Base-by-base conservation (phyloP, 2,329 filamentous ascomycete species). In the Allantophomopsis lycopodina region DNA sequence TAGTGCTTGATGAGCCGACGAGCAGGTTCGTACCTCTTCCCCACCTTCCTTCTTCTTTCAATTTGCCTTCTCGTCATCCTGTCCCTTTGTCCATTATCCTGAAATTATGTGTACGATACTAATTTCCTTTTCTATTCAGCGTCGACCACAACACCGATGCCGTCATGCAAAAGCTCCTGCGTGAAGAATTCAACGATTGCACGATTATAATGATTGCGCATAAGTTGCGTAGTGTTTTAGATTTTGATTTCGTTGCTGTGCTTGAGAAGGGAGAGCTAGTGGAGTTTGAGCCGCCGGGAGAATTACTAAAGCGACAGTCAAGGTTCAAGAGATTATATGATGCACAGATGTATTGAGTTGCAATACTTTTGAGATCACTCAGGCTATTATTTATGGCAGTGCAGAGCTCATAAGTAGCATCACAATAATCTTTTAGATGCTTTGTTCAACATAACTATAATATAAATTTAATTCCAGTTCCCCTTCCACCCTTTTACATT, bases 251-350 rank as follows among this genome's bases (percentile, higher is more conserved):
- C 16, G 55, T 69, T 40, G 56, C 59, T 7, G 60, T 68, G 6
- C 59, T 69, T 57, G 58, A 65, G 32, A 42, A 42, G 20, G 47
- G 47, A 13, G 64, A 73, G 45, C 77, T 94, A 16, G 71, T 88
- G 8, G 88, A 96, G 61, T 95, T 73, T 55, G 89, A 20, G 18
- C 18, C 18, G 18, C 18, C 18, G 4, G 18, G 18, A 20, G 18
- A 20, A 4, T 20, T 20, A 7, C 7, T 20, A 7, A 7, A 4
- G 18, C 18, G 18, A 7, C 18, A 20, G 18, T 20, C 18, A 7
- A 20, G 18, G 18, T 20, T 20, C 18, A 20, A 20, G 18, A 20
- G 18, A 20, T 20, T 20, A 20, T 20, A 4, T 7, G 18, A 20
- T 20, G 18, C 18, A 20, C 18, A 20, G 18, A 20, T 20, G 18